phyloP scores from a whole-genome alignment of 352 stramenopile species.

The Globisporangium carolinianum region DNA sequence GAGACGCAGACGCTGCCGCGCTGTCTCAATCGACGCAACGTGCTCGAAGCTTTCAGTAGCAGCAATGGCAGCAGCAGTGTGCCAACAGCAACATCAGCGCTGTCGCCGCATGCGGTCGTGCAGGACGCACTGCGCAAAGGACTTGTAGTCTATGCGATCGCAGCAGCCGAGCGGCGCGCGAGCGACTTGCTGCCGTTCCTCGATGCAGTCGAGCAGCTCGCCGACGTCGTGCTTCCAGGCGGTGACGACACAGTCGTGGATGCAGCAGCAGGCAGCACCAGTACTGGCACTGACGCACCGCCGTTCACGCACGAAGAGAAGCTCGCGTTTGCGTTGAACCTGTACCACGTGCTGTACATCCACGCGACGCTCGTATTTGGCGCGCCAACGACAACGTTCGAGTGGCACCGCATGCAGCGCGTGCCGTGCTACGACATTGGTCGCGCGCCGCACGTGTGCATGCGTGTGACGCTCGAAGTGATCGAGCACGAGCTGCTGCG shows the following conservation, averaged over 20 bases:
- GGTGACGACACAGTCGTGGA: slow-evolving; percentile 7
- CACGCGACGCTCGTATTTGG: slow-evolving; percentile 73
- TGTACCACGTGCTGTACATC: slow-evolving; percentile 87
- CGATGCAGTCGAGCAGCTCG: slow-evolving; percentile 41
- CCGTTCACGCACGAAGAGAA: slow-evolving; percentile 27
- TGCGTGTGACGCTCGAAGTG: slow-evolving; percentile 61
- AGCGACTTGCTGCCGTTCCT: slow-evolving; percentile 35
- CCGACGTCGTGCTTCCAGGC: slow-evolving; percentile 23
- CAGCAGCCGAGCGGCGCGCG: slow-evolving; percentile 11
- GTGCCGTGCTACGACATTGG: slow-evolving; percentile 43
- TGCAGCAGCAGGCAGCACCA: neutral
- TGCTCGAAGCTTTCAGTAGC: slow-evolving; percentile 8
- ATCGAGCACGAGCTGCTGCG: slow-evolving; percentile 86
- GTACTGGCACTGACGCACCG: neutral
- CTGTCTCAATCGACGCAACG: slow-evolving; percentile 48
- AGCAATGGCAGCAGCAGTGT: neutral
- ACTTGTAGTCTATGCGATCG: slow-evolving; percentile 19
- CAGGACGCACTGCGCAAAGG: slow-evolving; percentile 20
- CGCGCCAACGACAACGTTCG: slow-evolving; percentile 36
- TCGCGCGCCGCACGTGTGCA: slow-evolving; percentile 5
- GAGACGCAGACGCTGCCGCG: slow-evolving; percentile 30
- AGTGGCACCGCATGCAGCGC: slow-evolving; percentile 72
- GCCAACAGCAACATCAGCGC: neutral
- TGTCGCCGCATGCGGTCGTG: slow-evolving; percentile 12
- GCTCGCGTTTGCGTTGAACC: slow-evolving; percentile 82